phyloP scores from a whole-genome alignment of 2,329 filamentous ascomycete species.

The Decorospora gaudefroyi region DNA sequence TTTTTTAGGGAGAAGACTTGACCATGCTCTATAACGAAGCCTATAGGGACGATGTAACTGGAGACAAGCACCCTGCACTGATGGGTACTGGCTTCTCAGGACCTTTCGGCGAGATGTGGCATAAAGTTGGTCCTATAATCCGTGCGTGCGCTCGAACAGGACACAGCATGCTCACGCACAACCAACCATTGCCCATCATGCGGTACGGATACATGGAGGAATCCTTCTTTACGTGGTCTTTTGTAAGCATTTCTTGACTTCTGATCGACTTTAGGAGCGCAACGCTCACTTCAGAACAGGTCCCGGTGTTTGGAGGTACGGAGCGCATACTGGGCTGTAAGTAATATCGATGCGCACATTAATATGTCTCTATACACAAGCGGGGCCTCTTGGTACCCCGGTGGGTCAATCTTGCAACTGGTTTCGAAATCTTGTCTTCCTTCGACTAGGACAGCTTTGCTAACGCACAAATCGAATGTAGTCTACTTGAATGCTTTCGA shows the following conservation, averaged over 20 bases:
- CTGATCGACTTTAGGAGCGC: background rate
- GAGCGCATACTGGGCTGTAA: constrained; percentile 37
- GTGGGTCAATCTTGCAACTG: too few relatives aligned
- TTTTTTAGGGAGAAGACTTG: constrained; percentile 45
- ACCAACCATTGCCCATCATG: constrained; percentile 38
- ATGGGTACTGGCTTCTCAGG: constrained; percentile 43
- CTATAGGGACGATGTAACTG: constrained; percentile 41
- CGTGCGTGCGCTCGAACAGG: constrained; percentile 38
- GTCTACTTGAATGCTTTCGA: constrained; percentile 44
- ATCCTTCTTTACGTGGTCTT: constrained; percentile 52
- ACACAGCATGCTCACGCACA: constrained; percentile 33
- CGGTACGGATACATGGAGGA: constrained; percentile 39
- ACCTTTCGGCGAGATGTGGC: constrained; percentile 49
- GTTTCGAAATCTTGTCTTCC: too few relatives aligned
- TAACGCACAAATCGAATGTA: constrained; percentile 1
- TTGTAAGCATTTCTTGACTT: constrained; percentile 20
- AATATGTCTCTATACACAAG: too few relatives aligned
- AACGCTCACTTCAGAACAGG: constrained; percentile 3
- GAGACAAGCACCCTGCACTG: constrained; percentile 37
- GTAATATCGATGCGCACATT: constrained; percentile 12
- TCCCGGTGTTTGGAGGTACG: constrained; percentile 49
- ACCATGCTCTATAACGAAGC: constrained; percentile 50
- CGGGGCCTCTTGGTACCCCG: too few relatives aligned
- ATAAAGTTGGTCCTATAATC: constrained; percentile 43
- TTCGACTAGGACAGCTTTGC: constrained; percentile 21